Evolutionary conservation across 176 grass and related monocot genomes (phyloP), one percentile per base, ranked within the genome.

Genomic region (Cocos nucifera): DNA sequence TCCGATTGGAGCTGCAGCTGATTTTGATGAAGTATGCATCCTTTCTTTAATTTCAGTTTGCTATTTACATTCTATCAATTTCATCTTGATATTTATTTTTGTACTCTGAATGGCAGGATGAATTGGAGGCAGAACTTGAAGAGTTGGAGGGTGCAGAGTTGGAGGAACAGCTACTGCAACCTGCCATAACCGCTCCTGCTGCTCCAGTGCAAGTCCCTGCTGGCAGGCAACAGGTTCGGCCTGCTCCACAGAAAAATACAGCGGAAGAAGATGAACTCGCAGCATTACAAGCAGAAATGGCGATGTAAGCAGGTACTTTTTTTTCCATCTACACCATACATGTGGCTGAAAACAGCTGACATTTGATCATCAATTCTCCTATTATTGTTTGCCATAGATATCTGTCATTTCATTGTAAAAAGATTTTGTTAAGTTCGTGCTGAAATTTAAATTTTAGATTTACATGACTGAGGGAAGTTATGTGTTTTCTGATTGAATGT

Each of bases 271-370:
- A 90, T 68, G 90, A 95, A 51, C 69, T 95, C 35, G 83, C 90
- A n/a, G 83, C 83, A 53, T 71, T 90, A 79, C 86, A 95, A 72
- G 90, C 86, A 60, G 90, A 95, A 73, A 95, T 90, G 90, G 83
- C 90, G 54, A 87, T 87, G 83, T 90, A 90, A 66, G 78, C 75
- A 80, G 77, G 86, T 84, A 81, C 15, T 44, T 54, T 4, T 44
- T 44, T 14, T 44, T 44, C 35, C 35, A 44, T 44, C 35, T 12
- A 14, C 12, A 9, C 35, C 9, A 12, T 44, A 44, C 6, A 44
- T 44, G 2, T 44, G 35, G 35, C 0, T 35, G 32, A 35, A 35
- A 35, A 35, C 32, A 35, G 8, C 6, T 35, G 8, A 35, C 32
- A 35, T 7, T 35, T 35, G 32, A 35, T 35, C 32, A 9, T 35